Evolutionary conservation across 768 basidiomycete genomes (phyloP).

Genomic region (Gymnopilus junonius): DNA sequence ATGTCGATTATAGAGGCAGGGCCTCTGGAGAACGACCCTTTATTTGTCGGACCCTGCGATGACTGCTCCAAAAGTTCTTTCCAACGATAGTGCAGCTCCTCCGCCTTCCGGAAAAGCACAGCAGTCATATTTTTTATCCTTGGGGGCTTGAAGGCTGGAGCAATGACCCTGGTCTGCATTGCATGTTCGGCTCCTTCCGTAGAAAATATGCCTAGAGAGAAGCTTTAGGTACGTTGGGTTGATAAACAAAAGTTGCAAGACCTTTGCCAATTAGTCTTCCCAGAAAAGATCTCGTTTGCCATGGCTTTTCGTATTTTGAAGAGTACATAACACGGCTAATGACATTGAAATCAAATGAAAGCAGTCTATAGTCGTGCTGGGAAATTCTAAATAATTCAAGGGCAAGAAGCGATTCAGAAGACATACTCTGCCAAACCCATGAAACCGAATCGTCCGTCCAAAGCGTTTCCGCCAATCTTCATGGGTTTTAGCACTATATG

Average conservation of each 20-base stretch:
- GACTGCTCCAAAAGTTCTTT: constrained; percentile 30
- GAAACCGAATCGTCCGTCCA: constrained; percentile 57
- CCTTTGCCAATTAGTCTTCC: constrained; percentile 53
- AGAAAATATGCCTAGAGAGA: constrained; percentile 49
- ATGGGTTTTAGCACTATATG: constrained; percentile 42
- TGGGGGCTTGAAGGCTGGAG: constrained; percentile 53
- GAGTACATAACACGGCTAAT: constrained; percentile 53
- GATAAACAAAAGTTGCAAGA: constrained; percentile 16
- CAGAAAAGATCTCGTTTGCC: constrained; percentile 56
- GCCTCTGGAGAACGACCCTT: constrained; percentile 8
- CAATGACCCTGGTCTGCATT: constrained; percentile 49
- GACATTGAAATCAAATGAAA: constrained; percentile 55
- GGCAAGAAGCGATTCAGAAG: neutral
- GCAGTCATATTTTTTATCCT: constrained; percentile 49
- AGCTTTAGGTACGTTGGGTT: neutral
- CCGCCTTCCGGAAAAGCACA: constrained; percentile 55
- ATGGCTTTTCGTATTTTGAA: constrained; percentile 56
- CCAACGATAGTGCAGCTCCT: constrained; percentile 53
- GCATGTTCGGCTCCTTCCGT: constrained; percentile 56
- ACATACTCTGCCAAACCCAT: constrained; percentile 56
- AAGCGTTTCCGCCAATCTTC: constrained; percentile 46
- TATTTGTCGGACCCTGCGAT: constrained; percentile 2
- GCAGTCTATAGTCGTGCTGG: constrained; percentile 57
- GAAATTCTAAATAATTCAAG: neutral
- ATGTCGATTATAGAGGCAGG: constrained; percentile 45